Percentiles rank a stretch among this genome's conserved stretches.
Conservation (phyloP, 2,329 filamentous ascomycete genomes). For the Diaporthe vaccinii region DNA sequence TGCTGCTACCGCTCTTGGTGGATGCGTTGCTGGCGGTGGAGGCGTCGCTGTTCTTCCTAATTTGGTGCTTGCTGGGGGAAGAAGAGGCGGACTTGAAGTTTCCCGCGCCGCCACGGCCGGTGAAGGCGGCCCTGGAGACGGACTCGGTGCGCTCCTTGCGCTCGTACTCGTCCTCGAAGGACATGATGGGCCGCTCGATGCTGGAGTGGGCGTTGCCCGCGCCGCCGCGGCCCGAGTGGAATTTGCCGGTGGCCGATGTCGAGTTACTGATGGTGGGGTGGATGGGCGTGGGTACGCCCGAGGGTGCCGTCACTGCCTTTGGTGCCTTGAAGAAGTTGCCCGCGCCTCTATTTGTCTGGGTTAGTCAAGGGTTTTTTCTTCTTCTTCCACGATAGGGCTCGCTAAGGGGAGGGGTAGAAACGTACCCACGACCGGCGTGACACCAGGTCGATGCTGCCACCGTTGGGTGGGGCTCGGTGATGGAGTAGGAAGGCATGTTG, state of each 20-base stretch:
- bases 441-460: conserved; percentile 61
- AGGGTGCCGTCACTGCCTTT: conserved; percentile 56
- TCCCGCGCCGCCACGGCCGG: conserved; percentile 75
- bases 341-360: conserved; percentile 52
- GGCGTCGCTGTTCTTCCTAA: conserved; percentile 50
- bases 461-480: conserved; percentile 64
- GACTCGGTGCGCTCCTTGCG: conserved; percentile 65
- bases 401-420: background rate
- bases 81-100: conserved; percentile 57
- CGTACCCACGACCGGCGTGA: conserved; percentile 65
- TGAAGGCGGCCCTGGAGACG: conserved; percentile 60
- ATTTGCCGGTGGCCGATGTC: conserved; percentile 56
- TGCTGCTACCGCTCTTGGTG: conserved; percentile 47
- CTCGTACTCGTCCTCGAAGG: conserved; percentile 77
- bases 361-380: background rate
- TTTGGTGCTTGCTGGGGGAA: conserved; percentile 15
- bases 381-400: background rate
- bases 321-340: conserved; percentile 68
- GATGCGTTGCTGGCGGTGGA: conserved; percentile 47
- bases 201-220: conserved; percentile 73
- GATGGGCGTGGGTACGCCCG: conserved; percentile 65
- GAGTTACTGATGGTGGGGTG: conserved; percentile 57
- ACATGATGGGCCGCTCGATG: conserved; percentile 69
- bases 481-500: conserved; percentile 57
- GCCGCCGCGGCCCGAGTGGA: conserved; percentile 71